A percentile compares a stretch with the other conserved stretches of the same genome.
Conservation (phyloP, 352 stramenopile genomes). For the Pythium sp. region DNA sequence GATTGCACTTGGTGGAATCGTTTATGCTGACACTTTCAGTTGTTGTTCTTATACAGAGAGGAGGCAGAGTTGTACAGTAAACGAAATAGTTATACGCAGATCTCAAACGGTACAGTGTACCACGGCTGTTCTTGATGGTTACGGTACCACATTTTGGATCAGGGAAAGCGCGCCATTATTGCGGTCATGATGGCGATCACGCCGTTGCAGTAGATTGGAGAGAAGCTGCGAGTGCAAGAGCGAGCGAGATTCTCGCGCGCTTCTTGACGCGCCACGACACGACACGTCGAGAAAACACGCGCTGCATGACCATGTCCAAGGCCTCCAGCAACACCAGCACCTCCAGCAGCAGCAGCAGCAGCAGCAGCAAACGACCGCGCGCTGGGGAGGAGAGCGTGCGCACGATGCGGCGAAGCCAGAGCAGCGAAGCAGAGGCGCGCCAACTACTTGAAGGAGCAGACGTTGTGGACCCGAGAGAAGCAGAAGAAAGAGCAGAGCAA, state of each 20-base stretch:
- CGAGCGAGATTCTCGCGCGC: not conserved
- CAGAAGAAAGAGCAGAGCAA: not conserved
- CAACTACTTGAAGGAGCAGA: not conserved
- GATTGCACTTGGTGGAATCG: slow-evolving; percentile 6
- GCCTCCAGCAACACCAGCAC: not conserved
- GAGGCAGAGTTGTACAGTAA: not conserved
- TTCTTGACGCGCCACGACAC: not conserved
- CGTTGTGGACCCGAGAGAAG: not conserved
- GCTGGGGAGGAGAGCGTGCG: not conserved
- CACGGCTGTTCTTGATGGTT: not conserved
- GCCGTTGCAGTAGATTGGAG: not conserved
- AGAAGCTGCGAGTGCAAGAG: not conserved
- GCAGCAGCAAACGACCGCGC: not conserved
- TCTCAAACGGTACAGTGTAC: not conserved
- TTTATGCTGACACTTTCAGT: slow-evolving; percentile 11
- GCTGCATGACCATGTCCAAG: not conserved
- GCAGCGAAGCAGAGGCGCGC: not conserved
- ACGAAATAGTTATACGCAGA: not conserved
- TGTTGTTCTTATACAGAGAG: not conserved
- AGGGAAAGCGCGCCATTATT: not conserved
- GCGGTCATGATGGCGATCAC: not conserved
- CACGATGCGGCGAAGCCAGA: not conserved
- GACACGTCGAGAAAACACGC: not conserved
- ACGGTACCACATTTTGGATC: not conserved
- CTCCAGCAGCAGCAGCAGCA: not conserved